These are phyloP conservation scores for Selenicereus undatus DNA, from an alignment of 148 eudicot genomes.

Conservation along the genomic window DNA sequence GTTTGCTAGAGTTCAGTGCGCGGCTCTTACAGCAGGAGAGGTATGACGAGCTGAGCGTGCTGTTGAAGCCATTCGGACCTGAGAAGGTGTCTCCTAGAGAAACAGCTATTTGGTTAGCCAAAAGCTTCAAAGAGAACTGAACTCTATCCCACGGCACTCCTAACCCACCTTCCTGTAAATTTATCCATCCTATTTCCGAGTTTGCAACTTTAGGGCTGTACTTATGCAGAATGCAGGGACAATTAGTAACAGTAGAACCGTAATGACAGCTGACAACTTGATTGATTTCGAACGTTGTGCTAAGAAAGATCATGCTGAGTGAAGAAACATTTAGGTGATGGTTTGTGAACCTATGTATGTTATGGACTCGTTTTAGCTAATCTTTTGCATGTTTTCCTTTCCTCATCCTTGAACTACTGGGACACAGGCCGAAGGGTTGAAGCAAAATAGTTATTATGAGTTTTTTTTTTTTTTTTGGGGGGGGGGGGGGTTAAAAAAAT, in stretches of 20 bases:
- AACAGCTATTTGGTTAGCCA: slow-evolving; percentile 92
- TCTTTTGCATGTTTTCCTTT: no score
- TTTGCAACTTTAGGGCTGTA: slow-evolving; percentile 13
- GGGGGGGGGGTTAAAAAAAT: no score
- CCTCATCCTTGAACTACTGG: no score
- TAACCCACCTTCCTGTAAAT: slow-evolving; percentile 18
- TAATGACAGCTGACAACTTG: slow-evolving; percentile 11
- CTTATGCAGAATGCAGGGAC: not conserved
- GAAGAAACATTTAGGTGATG: no score
- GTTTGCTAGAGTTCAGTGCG: slow-evolving; percentile 89
- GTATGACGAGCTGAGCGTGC: slow-evolving; percentile 68
- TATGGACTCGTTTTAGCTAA: no score
- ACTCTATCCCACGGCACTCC: slow-evolving; percentile 10
- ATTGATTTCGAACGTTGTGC: not conserved
- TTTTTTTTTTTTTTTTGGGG: no score
- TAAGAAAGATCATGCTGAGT: not conserved
- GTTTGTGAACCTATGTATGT: no score
- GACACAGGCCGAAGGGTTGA: no score
- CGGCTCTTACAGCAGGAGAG: slow-evolving; percentile 75
- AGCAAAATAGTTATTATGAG: no score
- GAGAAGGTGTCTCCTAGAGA: slow-evolving; percentile 92
- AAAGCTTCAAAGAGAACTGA: slow-evolving; percentile 78
- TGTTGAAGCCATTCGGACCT: slow-evolving; percentile 83
- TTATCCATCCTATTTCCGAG: not conserved
- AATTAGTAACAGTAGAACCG: slow-evolving; percentile 9